A percentile compares a stretch with the other conserved stretches of the same genome.
Conservation (phyloP, 2,329 filamentous ascomycete species). For the Karstenula rhodostoma region DNA sequence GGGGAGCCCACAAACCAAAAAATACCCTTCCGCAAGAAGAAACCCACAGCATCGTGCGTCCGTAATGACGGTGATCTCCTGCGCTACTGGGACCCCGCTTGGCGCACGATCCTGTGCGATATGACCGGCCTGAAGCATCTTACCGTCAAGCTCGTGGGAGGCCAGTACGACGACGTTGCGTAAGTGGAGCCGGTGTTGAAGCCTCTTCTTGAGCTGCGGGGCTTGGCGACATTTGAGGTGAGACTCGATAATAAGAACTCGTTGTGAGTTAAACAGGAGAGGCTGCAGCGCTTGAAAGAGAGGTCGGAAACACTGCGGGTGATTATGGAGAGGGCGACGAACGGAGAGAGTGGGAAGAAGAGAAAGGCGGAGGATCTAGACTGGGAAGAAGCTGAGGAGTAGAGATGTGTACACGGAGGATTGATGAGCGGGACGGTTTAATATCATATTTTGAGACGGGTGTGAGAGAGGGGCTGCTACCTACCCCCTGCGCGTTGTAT, state of each 20-base stretch:
- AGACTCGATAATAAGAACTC: background rate
- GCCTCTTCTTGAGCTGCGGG: slow-evolving; percentile 2
- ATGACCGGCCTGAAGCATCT: slow-evolving; percentile 4
- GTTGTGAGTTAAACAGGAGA: background rate
- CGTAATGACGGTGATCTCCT: slow-evolving; percentile 2
- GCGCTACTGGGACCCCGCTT: slow-evolving; percentile 3
- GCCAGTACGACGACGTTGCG: background rate
- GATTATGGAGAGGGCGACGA: background rate
- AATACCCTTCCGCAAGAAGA: background rate
- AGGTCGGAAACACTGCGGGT: background rate
- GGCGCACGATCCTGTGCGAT: background rate
- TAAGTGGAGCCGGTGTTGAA: slow-evolving; percentile 1
- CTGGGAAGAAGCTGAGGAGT: too few relatives aligned
- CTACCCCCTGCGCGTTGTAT: too few relatives aligned
- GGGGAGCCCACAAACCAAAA: too few relatives aligned
- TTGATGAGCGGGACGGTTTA: too few relatives aligned
- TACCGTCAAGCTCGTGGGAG: background rate
- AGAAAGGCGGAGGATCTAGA: background rate
- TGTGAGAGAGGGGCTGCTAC: too few relatives aligned
- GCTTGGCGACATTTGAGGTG: background rate
- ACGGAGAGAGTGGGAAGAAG: background rate
- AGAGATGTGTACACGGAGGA: too few relatives aligned
- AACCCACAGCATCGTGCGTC: background rate
- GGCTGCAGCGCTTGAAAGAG: background rate
- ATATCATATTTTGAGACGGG: too few relatives aligned